Evolutionary conservation across 1,284 basidiomycete species (phyloP).

Genomic region (Pseudozyma sp.): DNA sequence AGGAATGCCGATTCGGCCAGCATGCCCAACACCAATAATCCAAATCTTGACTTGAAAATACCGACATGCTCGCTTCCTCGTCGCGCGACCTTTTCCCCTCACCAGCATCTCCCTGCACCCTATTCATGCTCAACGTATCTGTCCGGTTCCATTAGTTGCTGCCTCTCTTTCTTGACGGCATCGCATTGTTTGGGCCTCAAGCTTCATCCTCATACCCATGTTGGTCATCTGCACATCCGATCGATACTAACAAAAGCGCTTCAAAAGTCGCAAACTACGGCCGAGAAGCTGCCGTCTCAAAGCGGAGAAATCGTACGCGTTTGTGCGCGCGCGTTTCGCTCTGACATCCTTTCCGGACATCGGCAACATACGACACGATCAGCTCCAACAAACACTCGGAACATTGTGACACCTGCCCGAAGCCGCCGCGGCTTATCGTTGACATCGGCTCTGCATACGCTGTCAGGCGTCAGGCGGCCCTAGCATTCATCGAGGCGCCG

Average conservation of each 20-base stretch:
- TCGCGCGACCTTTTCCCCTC: conserved; percentile 42
- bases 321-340: conserved; percentile 4
- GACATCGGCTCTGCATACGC: conserved; percentile 3
- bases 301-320: not conserved
- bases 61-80: conserved; percentile 9
- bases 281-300: conserved; percentile 19
- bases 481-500: not conserved
- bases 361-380: conserved; percentile 2
- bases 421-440: not conserved
- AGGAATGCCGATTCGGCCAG: not conserved
- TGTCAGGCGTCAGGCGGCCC: not conserved
- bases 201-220: conserved; percentile 12
- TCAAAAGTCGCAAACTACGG: conserved; percentile 13
- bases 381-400: not conserved
- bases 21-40: not conserved
- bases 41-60: not conserved
- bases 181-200: conserved; percentile 2
- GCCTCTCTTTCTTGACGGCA: not conserved
- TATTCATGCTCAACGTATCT: conserved; percentile 8
- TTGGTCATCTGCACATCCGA: not conserved
- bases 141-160: not conserved
- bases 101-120: conserved; percentile 24
- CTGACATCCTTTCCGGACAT: conserved; percentile 4
- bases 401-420: conserved; percentile 2
- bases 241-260: conserved; percentile 7